These are phyloP conservation scores for Chaetomiaceae sp. DNA, from an alignment of 2,329 filamentous ascomycete genomes.

Conservation along the genomic window DNA sequence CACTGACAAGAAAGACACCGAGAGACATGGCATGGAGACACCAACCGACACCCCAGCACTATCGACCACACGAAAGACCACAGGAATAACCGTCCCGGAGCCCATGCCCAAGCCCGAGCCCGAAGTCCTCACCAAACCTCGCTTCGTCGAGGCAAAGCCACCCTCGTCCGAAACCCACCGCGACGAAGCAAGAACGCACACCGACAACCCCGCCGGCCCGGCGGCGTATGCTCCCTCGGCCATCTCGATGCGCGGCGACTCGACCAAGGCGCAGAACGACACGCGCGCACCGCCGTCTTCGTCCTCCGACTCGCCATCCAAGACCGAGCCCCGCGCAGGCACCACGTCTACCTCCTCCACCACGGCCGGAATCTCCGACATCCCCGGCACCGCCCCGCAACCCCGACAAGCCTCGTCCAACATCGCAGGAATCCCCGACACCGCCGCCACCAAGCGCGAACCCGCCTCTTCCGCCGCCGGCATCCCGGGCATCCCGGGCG, in stretches of 20 bases:
- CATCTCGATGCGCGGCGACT: slow-evolving; percentile 22
- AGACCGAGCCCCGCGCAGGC: slow-evolving; percentile 26
- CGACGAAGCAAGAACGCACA: slow-evolving; percentile 12
- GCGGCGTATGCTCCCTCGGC: slow-evolving; percentile 7
- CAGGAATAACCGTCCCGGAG: neutral
- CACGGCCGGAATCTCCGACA: slow-evolving; percentile 11
- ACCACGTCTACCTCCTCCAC: slow-evolving; percentile 19
- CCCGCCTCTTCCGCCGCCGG: slow-evolving; percentile 34
- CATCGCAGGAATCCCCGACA: slow-evolving; percentile 11
- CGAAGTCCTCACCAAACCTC: neutral
- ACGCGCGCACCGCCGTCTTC: slow-evolving; percentile 35
- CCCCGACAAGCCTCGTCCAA: too few species aligned
- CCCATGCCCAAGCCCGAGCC: neutral
- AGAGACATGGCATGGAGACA: too few species aligned
- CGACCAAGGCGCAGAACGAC: slow-evolving; percentile 37
- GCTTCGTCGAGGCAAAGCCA: neutral
- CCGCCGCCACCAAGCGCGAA: neutral
- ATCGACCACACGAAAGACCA: neutral
- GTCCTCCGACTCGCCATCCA: slow-evolving; percentile 29
- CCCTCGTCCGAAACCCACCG: neutral
- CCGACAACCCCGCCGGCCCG: slow-evolving; percentile 17
- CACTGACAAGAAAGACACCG: neutral
- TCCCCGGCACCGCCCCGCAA: neutral
- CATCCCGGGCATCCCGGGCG: too few species aligned
- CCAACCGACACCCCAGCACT: neutral